Percentiles rank a stretch among this genome's conserved stretches.
These are phyloP conservation scores for Populus alba DNA, from an alignment of 345 rosid genomes.

Conservation along the genomic window DNA sequence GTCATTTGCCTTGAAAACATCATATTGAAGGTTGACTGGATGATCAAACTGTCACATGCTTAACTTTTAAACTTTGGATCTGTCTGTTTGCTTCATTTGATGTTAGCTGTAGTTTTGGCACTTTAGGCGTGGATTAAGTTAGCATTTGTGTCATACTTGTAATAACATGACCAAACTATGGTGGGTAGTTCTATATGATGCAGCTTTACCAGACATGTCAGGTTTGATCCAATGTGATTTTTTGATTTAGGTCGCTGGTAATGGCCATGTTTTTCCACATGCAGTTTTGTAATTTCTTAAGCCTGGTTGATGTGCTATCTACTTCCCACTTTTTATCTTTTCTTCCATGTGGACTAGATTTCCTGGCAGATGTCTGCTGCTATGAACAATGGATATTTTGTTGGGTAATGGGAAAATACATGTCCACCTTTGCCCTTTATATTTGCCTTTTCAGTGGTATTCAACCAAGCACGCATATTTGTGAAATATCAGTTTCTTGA, in stretches of 20 bases:
- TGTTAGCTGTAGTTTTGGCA: not conserved
- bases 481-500: not conserved
- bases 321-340: not conserved
- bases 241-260: not conserved
- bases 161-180: not conserved
- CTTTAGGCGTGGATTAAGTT: not conserved
- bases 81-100: not conserved
- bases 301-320: not conserved
- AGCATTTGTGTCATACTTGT: not conserved
- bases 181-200: not conserved
- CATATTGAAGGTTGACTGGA: not conserved
- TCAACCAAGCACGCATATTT: not conserved
- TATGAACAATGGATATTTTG: not conserved
- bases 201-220: not conserved
- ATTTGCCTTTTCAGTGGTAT: not conserved
- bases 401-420: not conserved
- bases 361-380: not conserved
- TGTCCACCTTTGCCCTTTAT: not conserved
- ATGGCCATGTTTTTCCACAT: not conserved
- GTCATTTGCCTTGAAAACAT: not conserved
- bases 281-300: not conserved
- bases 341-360: not conserved
- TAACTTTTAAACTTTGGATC: not conserved
- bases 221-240: not conserved
- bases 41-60: not conserved